Percentiles rank a stretch among this genome's conserved stretches.
Conservation (phyloP, 768 basidiomycete genomes). For the Suillus spraguei region DNA sequence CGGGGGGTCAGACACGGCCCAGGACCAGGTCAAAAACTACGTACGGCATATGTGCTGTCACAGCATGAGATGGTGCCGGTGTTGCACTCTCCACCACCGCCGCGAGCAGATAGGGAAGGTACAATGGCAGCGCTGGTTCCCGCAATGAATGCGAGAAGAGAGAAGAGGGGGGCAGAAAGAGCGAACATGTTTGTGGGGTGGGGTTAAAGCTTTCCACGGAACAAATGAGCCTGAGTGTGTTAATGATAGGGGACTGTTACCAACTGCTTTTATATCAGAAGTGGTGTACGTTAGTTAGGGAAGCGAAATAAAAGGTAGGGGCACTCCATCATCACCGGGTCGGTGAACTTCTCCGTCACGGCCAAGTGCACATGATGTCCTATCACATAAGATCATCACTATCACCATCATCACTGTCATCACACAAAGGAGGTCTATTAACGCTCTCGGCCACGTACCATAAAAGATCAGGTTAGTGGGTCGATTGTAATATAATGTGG, state of each 20-base stretch:
- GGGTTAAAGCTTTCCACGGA: background rate
- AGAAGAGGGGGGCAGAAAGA: slow-evolving; percentile 2
- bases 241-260: too few species aligned
- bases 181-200: background rate
- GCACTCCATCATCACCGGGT: background rate
- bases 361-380: background rate
- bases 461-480: too few species aligned
- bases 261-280: background rate
- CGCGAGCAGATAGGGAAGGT: slow-evolving; percentile 9
- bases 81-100: slow-evolving; percentile 26
- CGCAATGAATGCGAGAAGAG: slow-evolving; percentile 9
- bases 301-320: background rate
- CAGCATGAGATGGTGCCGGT: slow-evolving; percentile 35
- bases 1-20: background rate
- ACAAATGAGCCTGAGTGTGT: background rate
- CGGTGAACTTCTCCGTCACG: background rate
- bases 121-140: background rate
- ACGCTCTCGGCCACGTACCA: background rate
- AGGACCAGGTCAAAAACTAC: background rate
- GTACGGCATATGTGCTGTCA: slow-evolving; percentile 26
- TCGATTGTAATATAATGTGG: too few species aligned
- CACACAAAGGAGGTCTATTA: background rate
- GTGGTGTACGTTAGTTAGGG: background rate
- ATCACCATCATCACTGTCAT: too few species aligned
- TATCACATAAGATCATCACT: background rate